These are phyloP conservation scores for Beauveria caledonica DNA, from an alignment of 2,329 filamentous ascomycete species.

Conservation along the genomic window DNA sequence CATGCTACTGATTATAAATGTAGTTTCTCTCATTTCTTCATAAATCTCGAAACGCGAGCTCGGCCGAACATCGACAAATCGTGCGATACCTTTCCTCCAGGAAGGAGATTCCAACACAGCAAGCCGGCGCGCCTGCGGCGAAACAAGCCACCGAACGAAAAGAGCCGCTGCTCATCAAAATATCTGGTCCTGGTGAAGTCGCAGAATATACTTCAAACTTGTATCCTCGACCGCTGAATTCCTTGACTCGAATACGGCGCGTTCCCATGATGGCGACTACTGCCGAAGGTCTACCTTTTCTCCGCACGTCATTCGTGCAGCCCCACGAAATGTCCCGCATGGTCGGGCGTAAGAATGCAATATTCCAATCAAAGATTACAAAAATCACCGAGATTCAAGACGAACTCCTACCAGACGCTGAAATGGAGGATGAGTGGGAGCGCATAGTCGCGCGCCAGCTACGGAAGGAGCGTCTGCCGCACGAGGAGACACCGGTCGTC, in stretches of 20 bases:
- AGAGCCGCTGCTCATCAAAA: constrained; percentile 27
- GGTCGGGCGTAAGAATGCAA: constrained; percentile 41
- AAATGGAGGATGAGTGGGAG: constrained; percentile 44
- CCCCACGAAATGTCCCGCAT: constrained; percentile 48
- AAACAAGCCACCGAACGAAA: constrained; percentile 15
- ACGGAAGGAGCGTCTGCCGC: constrained; percentile 12
- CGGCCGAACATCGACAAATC: constrained; percentile 33
- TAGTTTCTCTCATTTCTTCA: constrained; percentile 35
- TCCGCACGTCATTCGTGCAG: constrained; percentile 61
- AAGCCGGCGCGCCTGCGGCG: background rate
- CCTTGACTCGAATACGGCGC: constrained; percentile 33
- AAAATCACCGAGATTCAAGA: constrained; percentile 31
- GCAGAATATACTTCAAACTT: constrained; percentile 33
- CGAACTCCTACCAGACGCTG: constrained; percentile 22
- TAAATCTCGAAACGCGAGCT: constrained; percentile 29
- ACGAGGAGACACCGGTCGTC: background rate
- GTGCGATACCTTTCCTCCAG: constrained; percentile 30
- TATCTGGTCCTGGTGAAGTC: constrained; percentile 25
- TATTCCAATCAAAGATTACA: constrained; percentile 34
- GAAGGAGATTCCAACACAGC: constrained; percentile 3
- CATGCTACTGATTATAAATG: background rate
- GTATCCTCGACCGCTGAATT: constrained; percentile 14
- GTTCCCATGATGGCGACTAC: constrained; percentile 50
- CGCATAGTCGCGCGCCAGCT: constrained; percentile 23
- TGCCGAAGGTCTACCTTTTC: constrained; percentile 50